These are phyloP conservation scores for Chlorella sp. DNA, from an alignment of 139 green algal genomes.

Conservation along the genomic window DNA sequence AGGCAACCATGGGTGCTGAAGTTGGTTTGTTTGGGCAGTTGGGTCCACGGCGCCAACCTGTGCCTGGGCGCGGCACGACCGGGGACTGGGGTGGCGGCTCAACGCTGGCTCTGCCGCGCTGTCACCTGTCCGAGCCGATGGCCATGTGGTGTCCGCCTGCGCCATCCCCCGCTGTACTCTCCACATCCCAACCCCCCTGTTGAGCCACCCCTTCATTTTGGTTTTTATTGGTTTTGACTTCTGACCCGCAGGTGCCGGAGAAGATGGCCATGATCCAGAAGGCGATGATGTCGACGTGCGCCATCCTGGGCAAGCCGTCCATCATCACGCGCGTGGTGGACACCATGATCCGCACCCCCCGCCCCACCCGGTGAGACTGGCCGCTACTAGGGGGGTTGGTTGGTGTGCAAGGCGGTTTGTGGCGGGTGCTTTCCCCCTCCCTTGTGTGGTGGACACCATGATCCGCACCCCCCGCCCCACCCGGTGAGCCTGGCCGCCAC, in stretches of 20 bases:
- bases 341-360: conserved; percentile 85
- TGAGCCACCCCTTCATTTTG: background rate
- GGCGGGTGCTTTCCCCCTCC: too few relatives aligned
- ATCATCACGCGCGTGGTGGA: conserved; percentile 91
- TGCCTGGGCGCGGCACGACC: conserved; percentile 73
- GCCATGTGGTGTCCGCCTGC: too few relatives aligned
- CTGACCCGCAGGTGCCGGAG: conserved; percentile 57
- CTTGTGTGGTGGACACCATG: conserved; percentile 90
- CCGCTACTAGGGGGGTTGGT: too few relatives aligned
- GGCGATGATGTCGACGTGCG: conserved; percentile 71
- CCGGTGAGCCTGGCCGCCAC: conserved; percentile 39
- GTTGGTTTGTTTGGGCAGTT: background rate
- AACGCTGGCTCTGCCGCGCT: background rate
- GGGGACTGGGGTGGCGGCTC: background rate
- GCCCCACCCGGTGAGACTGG: conserved; percentile 73
- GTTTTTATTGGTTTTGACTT: background rate
- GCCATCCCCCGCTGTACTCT: too few relatives aligned
- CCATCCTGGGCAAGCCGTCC: conserved; percentile 87
- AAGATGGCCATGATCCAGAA: conserved; percentile 92
- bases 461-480: conserved; percentile 81
- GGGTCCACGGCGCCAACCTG: conserved; percentile 80
- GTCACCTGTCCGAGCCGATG: conserved; percentile 80
- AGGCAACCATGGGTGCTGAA: background rate
- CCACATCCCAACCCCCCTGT: conserved; percentile 49
- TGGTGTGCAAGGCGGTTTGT: too few relatives aligned